Conservation (phyloP, 129 eudicot genomes). For the Pittosporum tobira region DNA sequence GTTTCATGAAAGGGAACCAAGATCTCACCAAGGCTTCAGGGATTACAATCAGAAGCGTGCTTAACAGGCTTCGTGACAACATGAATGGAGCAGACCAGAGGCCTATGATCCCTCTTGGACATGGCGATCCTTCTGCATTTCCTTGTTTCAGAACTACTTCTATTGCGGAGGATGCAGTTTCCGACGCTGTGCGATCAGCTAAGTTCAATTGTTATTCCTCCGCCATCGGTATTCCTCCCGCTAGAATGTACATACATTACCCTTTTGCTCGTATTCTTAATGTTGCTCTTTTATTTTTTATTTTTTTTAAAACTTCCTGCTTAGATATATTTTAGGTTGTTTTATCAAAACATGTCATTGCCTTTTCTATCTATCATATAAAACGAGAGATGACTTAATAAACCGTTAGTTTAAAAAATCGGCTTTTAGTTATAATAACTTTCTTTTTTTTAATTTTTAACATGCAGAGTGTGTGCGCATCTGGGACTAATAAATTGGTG, state of each 20-base stretch:
- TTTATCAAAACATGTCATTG: too few relatives aligned
- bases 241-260: constrained; percentile 10
- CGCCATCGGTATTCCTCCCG: constrained; percentile 12
- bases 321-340: too few relatives aligned
- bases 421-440: too few relatives aligned
- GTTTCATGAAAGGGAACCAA: not conserved
- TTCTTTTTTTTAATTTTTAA: too few relatives aligned
- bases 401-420: too few relatives aligned
- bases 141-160: constrained; percentile 13
- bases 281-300: too few relatives aligned
- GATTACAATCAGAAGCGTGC: not conserved
- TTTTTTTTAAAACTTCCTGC: too few relatives aligned
- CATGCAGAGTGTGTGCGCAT: too few relatives aligned
- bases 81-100: not conserved
- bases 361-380: too few relatives aligned
- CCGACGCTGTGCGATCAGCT: constrained; percentile 8
- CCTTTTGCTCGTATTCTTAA: not conserved
- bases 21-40: not conserved
- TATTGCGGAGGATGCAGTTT: constrained; percentile 15
- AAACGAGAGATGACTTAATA: too few relatives aligned
- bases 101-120: not conserved
- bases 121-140: constrained; percentile 18
- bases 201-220: constrained; percentile 14
- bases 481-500: too few relatives aligned
- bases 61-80: not conserved